Conservation (phyloP, 306 rosid species). For the Ammopiptanthus mongolicus region DNA sequence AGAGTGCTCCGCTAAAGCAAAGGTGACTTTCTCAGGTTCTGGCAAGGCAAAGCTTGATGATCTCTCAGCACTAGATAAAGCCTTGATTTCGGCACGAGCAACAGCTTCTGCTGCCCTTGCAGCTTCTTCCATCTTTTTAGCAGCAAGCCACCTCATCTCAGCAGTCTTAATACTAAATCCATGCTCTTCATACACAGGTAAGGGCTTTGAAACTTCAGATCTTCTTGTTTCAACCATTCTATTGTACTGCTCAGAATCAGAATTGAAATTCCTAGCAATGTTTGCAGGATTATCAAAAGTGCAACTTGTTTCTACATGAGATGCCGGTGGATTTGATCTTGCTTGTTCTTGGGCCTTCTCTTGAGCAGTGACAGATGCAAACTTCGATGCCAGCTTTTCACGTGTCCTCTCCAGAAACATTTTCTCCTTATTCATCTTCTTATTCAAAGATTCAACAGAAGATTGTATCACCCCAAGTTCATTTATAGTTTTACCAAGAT, state of each 20-base stretch:
- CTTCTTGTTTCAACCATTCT: constrained; percentile 32
- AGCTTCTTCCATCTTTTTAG: constrained; percentile 97
- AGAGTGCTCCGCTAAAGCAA: constrained; percentile 37
- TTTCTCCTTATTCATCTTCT: constrained; percentile 79
- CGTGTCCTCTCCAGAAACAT: constrained; percentile 60
- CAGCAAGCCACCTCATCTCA: constrained; percentile 86
- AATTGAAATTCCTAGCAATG: constrained; percentile 24
- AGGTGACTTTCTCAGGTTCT: constrained; percentile 54
- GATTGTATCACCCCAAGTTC: constrained; percentile 78
- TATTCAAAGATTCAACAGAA: constrained; percentile 72
- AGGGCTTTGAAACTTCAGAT: constrained; percentile 38
- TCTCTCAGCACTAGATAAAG: constrained; percentile 40
- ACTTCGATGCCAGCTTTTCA: constrained; percentile 46
- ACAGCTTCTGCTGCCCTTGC: constrained; percentile 95
- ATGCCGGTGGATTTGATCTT: constrained; percentile 28
- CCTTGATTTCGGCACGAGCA: constrained; percentile 86
- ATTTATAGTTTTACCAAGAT: constrained; percentile 75
- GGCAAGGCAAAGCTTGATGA: constrained; percentile 42
- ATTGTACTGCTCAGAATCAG: constrained; percentile 22
- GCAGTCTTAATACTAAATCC: constrained; percentile 56
- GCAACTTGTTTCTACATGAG: constrained; percentile 21
- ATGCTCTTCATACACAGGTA: constrained; percentile 25
- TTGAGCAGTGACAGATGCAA: constrained; percentile 45
- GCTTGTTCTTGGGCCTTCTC: constrained; percentile 41
- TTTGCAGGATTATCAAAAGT: constrained; percentile 26